Conservation (phyloP, 2,329 filamentous ascomycete genomes). For the Coniochaeta ligniaria region DNA sequence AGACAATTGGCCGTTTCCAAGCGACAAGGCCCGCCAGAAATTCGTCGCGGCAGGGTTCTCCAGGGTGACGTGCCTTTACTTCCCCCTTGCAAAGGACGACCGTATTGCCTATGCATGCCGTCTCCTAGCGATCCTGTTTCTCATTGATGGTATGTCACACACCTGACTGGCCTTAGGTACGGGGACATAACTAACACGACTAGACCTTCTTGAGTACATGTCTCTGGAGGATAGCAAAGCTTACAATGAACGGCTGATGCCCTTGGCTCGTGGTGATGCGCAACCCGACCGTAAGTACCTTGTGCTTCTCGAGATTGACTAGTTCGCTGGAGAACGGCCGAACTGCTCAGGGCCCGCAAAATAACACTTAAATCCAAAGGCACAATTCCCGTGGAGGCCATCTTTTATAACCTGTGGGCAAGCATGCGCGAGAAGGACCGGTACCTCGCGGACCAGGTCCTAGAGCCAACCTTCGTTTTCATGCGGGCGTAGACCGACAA, state of each 20-base stretch:
- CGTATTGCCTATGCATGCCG: slow-evolving; percentile 28
- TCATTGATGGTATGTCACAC: slow-evolving; percentile 30
- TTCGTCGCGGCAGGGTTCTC: slow-evolving; percentile 26
- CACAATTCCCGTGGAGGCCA: slow-evolving; percentile 24
- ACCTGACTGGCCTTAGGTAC: no score
- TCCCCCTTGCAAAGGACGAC: slow-evolving; percentile 26
- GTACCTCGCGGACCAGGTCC: slow-evolving; percentile 25
- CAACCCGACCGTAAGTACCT: slow-evolving; percentile 16
- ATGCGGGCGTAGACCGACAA: slow-evolving; percentile 31
- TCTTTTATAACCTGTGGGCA: slow-evolving; percentile 31
- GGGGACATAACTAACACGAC: no score
- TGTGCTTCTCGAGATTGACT: no score
- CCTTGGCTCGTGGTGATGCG: slow-evolving; percentile 21
- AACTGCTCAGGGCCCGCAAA: no score
- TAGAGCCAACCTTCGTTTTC: slow-evolving; percentile 29
- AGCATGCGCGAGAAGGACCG: slow-evolving; percentile 26
- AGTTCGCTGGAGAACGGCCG: no score
- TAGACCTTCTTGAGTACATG: slow-evolving; percentile 34
- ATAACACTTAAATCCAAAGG: neutral
- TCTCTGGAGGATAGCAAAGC: slow-evolving; percentile 27
- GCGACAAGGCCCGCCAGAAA: slow-evolving; percentile 19
- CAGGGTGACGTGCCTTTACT: slow-evolving; percentile 29
- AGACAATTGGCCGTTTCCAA: slow-evolving; percentile 26
- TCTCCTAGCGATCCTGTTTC: slow-evolving; percentile 30
- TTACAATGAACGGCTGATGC: slow-evolving; percentile 29